These are phyloP conservation scores for Pisolithus microcarpus DNA, from an alignment of 768 basidiomycete species.

Conservation along the genomic window DNA sequence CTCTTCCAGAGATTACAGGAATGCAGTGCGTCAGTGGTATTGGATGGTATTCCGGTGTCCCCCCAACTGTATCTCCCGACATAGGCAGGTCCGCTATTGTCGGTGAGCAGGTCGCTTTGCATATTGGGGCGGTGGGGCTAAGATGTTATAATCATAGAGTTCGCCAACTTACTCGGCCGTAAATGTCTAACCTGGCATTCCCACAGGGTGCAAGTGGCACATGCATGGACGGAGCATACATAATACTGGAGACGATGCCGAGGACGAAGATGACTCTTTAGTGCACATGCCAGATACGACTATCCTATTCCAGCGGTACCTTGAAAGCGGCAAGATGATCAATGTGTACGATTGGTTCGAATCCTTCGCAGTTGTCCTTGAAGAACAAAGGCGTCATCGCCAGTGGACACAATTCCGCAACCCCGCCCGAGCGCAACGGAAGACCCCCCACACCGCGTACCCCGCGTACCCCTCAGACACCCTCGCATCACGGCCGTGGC, in stretches of 20 bases:
- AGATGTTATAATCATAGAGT: too few relatives aligned
- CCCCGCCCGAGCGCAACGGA: neutral
- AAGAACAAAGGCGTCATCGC: constrained; percentile 38
- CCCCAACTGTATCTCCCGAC: too few relatives aligned
- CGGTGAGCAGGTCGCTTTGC: too few relatives aligned
- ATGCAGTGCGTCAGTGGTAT: too few relatives aligned
- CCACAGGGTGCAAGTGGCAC: too few relatives aligned
- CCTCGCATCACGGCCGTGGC: neutral
- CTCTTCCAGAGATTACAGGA: too few relatives aligned
- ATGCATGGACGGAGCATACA: neutral
- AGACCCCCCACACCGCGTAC: neutral
- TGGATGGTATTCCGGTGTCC: too few relatives aligned
- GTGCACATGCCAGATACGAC: constrained; percentile 65
- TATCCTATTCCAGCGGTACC: constrained; percentile 69
- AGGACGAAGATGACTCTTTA: constrained; percentile 26
- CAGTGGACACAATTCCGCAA: neutral
- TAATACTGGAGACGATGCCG: constrained; percentile 6
- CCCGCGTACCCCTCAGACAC: neutral
- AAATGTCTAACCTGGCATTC: too few relatives aligned
- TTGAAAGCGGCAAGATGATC: constrained; percentile 74
- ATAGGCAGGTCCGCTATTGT: too few relatives aligned
- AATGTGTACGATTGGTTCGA: constrained; percentile 89
- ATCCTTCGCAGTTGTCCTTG: constrained; percentile 61
- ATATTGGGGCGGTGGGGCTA: too few relatives aligned
- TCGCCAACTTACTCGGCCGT: too few relatives aligned